Percentiles rank a stretch among this genome's conserved stretches.
phyloP scores from a whole-genome alignment of 768 basidiomycete species.

The Saitozyma podzolica region DNA sequence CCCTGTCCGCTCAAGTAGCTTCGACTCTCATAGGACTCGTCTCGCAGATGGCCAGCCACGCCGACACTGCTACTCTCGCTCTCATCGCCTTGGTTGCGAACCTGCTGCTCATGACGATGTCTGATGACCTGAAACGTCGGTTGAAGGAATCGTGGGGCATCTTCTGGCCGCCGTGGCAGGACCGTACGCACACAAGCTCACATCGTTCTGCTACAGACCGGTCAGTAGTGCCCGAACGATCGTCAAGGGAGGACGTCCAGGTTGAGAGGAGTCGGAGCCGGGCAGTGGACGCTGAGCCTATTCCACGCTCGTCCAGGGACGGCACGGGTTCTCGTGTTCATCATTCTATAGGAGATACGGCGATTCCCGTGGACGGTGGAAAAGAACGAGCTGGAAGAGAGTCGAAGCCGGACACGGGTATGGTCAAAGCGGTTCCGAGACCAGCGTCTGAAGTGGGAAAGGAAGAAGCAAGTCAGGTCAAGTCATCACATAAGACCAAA shows the following conservation, averaged over 20 bases:
- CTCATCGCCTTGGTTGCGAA: conserved; percentile 19
- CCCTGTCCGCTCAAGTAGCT: background rate
- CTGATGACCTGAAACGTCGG: conserved; percentile 13
- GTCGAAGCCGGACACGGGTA: too few relatives aligned
- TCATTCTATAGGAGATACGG: too few relatives aligned
- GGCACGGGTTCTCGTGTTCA: background rate
- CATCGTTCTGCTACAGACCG: background rate
- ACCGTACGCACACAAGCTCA: conserved; percentile 5
- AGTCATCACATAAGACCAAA: too few relatives aligned
- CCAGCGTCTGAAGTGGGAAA: too few relatives aligned
- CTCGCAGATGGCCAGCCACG: background rate
- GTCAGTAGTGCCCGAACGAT: background rate
- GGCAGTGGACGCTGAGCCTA: too few relatives aligned
- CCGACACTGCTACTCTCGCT: conserved; percentile 12
- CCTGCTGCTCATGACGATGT: conserved; percentile 10
- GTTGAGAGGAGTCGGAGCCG: too few relatives aligned
- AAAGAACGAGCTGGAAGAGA: too few relatives aligned
- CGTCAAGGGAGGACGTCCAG: background rate
- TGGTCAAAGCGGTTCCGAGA: too few relatives aligned
- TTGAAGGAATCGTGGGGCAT: conserved; percentile 28
- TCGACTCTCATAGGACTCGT: background rate
- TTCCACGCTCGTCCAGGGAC: background rate
- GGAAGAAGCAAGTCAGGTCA: too few relatives aligned
- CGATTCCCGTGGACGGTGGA: too few relatives aligned
- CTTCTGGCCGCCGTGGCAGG: conserved; percentile 43